These are phyloP conservation scores for Picea abies DNA, from an alignment of 83 land plant genomes.

Conservation along the genomic window DNA sequence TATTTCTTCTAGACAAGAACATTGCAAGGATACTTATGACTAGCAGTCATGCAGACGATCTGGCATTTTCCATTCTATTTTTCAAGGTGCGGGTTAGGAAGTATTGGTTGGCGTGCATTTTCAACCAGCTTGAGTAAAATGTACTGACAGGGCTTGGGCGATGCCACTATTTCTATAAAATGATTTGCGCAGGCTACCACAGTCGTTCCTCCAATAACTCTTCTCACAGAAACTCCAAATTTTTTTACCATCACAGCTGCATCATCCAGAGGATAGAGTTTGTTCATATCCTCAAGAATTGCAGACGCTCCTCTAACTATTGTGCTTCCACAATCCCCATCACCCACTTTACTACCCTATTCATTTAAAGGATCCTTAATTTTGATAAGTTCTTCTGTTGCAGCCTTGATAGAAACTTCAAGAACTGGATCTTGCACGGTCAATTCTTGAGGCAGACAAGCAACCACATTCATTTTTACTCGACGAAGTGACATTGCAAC, in stretches of 20 bases:
- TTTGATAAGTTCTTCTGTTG: constrained; percentile 38
- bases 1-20: too few relatives aligned
- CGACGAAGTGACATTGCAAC: too few relatives aligned
- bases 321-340: constrained; percentile 50
- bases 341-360: constrained; percentile 23
- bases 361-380: constrained; percentile 37
- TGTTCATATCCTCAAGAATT: constrained; percentile 41
- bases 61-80: too few relatives aligned
- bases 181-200: constrained; percentile 36
- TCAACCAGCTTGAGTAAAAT: too few relatives aligned
- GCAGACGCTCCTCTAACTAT: constrained; percentile 45
- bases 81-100: too few relatives aligned
- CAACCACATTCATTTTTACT: constrained; percentile 9
- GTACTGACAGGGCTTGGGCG: too few relatives aligned
- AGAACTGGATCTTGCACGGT: constrained; percentile 28
- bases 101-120: too few relatives aligned
- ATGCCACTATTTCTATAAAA: background rate
- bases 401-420: constrained; percentile 46
- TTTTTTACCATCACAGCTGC: constrained; percentile 46
- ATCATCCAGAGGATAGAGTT: constrained; percentile 56
- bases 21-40: too few relatives aligned
- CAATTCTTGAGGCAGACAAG: constrained; percentile 35
- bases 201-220: constrained; percentile 51
- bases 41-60: too few relatives aligned
- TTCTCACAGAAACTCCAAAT: constrained; percentile 43